A percentile compares a stretch with the other conserved stretches of the same genome.
phyloP scores from a whole-genome alignment of 257 asterid genomes.

The Echium plantagineum region DNA sequence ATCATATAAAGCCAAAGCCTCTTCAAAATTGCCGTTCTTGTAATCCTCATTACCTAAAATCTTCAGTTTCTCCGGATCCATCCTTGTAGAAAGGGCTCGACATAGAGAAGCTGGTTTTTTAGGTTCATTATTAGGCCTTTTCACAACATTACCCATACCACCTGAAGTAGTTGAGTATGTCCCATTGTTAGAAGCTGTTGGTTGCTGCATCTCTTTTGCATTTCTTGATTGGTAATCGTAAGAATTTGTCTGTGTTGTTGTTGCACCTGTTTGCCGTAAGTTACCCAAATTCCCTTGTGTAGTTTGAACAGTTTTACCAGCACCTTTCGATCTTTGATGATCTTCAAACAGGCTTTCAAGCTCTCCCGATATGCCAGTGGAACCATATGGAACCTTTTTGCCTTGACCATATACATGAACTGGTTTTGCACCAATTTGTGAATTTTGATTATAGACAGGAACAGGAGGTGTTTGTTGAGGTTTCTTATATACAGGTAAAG shows the following conservation, averaged over 20 bases:
- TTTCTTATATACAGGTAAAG: constrained; percentile 18
- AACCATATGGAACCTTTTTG: constrained; percentile 21
- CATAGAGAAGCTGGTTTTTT: constrained; percentile 32
- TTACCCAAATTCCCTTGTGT: constrained; percentile 46
- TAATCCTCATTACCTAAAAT: constrained; percentile 63
- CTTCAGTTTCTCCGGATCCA: constrained; percentile 69
- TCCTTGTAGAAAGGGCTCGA: constrained; percentile 50
- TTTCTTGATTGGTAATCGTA: constrained; percentile 14
- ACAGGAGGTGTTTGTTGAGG: constrained; percentile 12
- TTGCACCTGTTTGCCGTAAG: constrained; percentile 17
- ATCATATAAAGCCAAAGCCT: constrained; percentile 57
- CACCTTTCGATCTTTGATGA: constrained; percentile 37
- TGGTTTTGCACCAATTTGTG: constrained; percentile 9
- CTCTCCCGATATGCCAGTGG: constrained; percentile 39
- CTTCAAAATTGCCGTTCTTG: constrained; percentile 55
- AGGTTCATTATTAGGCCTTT: constrained; percentile 21
- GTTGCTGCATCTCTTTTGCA: constrained; percentile 14
- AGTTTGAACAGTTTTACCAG: constrained; percentile 32
- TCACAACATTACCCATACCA: constrained; percentile 30
- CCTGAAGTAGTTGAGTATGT: constrained; percentile 19
- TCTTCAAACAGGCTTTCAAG: constrained; percentile 49
- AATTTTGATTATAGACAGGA: constrained; percentile 2
- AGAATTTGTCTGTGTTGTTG: neutral
- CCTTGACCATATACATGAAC: constrained; percentile 13
- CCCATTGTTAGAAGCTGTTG: constrained; percentile 5